Evolutionary conservation across 129 eudicot species (phyloP), one percentile per base, ranked within the genome.

Genomic region (Erigeron canadensis): DNA sequence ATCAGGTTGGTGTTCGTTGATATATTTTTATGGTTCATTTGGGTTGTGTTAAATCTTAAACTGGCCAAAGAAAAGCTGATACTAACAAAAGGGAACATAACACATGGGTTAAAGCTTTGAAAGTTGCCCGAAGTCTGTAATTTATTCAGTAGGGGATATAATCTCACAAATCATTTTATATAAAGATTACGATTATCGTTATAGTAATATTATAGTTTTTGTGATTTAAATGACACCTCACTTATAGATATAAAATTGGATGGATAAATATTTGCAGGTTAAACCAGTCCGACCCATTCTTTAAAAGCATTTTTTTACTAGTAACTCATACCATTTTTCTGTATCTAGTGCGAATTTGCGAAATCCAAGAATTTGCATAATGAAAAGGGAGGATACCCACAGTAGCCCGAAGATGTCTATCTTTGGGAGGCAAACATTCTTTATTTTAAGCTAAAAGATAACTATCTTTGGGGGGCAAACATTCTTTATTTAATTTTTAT

Each of bases 1-100:
- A 81, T 56, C 83, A 94, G 97, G 98, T 93, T 59, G 45, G 86
- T 83, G 76, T 77, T 10, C 63, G 34, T 42, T 51, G 54, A 45
- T 57, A 60, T 75, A 34, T 44, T 66, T 66, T 40, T 21, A 58
- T 48, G 57, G 67, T 57, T 57, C 43, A 71, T 56, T 41, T 58
- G 76, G 66, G 67, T 5, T 21, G 19, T 23, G 59, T 71, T 23
- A 43, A 17, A 18, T 40, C 5, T 19, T 7, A 17, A 38, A 39
- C 12, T 15, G 45, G 64, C 39, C 18, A 51, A 23, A 11, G 5
- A 28, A 7, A 7, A 46, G 34, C n/a, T 68, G 15, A 10, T 48
- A 28, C 61, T 0, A 28, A 28, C 9, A 47, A 50, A 47, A 10
- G 61, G 45, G 15, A 46, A 67, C 5, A 45, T 42, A 16, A 45